Percentiles rank a stretch among this genome's conserved stretches.
These are phyloP conservation scores for Vicia faba DNA, from an alignment of 306 rosid genomes.

Conservation along the genomic window DNA sequence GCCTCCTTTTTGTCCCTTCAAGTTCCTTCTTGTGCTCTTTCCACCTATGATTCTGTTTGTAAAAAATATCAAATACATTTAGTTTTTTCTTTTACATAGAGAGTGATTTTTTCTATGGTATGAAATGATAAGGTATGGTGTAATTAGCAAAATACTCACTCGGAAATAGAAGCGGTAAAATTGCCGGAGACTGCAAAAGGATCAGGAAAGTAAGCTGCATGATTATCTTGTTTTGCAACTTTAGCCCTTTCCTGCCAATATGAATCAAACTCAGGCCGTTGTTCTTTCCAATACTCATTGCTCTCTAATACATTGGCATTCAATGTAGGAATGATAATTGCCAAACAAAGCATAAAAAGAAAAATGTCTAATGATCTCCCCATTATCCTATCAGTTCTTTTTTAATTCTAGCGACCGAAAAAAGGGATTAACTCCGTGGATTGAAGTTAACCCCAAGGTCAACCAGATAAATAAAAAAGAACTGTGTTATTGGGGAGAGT, in stretches of 20 bases:
- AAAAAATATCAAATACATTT: background rate
- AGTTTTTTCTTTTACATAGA: background rate
- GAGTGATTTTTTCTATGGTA: no score
- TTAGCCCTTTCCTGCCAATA: slow-evolving; percentile 60
- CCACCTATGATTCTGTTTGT: background rate
- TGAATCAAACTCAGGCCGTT: slow-evolving; percentile 25
- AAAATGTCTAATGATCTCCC: background rate
- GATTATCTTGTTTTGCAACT: slow-evolving; percentile 35
- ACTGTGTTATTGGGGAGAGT: background rate
- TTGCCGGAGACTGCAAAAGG: slow-evolving; percentile 51
- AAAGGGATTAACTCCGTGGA: background rate
- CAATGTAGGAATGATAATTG: slow-evolving; percentile 29
- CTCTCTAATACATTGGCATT: slow-evolving; percentile 35
- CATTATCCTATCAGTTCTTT: background rate
- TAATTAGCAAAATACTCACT: slow-evolving; percentile 43
- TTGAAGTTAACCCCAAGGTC: background rate
- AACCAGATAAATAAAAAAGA: background rate
- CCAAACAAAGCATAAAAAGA: slow-evolving; percentile 34
- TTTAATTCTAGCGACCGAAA: background rate
- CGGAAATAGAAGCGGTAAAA: slow-evolving; percentile 38
- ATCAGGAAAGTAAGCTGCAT: slow-evolving; percentile 35
- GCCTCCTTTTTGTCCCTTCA: background rate
- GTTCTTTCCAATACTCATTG: background rate
- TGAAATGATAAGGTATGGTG: background rate
- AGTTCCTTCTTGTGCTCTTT: slow-evolving; percentile 40